Conservation (phyloP, 495 filamentous ascomycete genomes). For the Lentithecium fluviatile region DNA sequence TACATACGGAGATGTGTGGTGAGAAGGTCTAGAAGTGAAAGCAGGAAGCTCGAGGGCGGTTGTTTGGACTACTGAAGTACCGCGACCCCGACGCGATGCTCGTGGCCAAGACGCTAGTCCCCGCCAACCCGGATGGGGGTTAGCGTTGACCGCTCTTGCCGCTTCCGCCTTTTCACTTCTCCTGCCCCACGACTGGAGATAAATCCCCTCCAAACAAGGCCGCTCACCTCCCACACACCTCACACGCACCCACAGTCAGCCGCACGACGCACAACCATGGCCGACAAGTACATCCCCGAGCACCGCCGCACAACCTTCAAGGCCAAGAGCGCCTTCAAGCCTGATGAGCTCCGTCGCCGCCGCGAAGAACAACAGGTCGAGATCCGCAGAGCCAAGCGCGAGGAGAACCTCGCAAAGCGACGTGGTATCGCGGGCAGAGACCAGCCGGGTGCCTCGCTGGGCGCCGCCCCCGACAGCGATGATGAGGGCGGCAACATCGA, state of each 20-base stretch:
- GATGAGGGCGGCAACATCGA: conserved; percentile 94
- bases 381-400: conserved; percentile 95
- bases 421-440: conserved; percentile 83
- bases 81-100: conserved; percentile 1
- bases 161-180: conserved; percentile 27
- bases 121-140: neutral
- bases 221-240: conserved; percentile 32
- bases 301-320: conserved; percentile 99
- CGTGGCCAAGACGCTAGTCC: conserved; percentile 10
- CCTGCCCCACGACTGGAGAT: conserved; percentile 22
- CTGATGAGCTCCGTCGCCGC: conserved; percentile 95
- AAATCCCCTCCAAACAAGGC: conserved; percentile 32
- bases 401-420: conserved; percentile 97
- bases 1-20: too few relatives aligned
- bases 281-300: conserved; percentile 98
- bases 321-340: conserved; percentile 97
- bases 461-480: conserved; percentile 90
- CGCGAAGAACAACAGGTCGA: conserved; percentile 99
- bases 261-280: conserved; percentile 60
- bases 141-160: conserved; percentile 10
- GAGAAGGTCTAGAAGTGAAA: too few relatives aligned
- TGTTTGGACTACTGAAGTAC: too few relatives aligned
- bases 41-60: too few relatives aligned
- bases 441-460: conserved; percentile 80
- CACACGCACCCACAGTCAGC: conserved; percentile 18